Evolutionary conservation across 2,329 filamentous ascomycete species (phyloP), one percentile per base, ranked within the genome.

Genomic region (Diaporthe aspalathi): DNA sequence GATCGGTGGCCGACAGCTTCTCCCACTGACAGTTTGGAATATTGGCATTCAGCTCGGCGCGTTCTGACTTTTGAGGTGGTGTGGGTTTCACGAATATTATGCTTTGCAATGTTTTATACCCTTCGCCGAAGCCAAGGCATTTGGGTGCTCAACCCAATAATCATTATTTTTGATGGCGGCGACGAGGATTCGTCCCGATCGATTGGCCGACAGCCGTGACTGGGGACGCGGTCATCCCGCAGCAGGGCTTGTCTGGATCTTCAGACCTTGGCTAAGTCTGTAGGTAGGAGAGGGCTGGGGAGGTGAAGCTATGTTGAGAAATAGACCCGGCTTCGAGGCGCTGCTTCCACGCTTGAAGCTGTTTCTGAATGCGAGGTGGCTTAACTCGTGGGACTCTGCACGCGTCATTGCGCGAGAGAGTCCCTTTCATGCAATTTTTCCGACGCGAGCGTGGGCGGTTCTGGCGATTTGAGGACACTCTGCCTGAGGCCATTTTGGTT

Each of bases 91-190:
- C 69, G 66, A 73, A 69, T 67, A 45, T 73, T 47, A 69, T 65
- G 69, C 57, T 71, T 66, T 71, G 69, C 69, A 49, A 73, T 69
- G 69, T 68, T 65, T 69, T 71, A 71, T 71, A 69, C 63, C 66
- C 65, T 45, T 56, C 49, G 60, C 69, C 69, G 50, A 66, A 69
- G 50, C 20, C 20, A 52, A 50, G 52, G 50, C 49, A 50, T 45
- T 27, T 65, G n/a, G 29, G 60, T 50, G 52, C 54, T 69, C n/a
- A 56, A 38, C 67, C 54, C 40, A 38, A 43, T 67, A 70, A 70
- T 65, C 49, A 65, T 22, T 52, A 65, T 49, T 72, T n/a, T 45
- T 56, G 60, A 35, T 50, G 60, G 57, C 27, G 27, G 16, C 45
- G 22, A 52, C 22, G 27, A 60, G 43, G 32, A 53, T 20, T 38